Evolutionary conservation across 2,329 filamentous ascomycete species (phyloP), one percentile per base, ranked within the genome.

Genomic region (Chaetomium sp.): DNA sequence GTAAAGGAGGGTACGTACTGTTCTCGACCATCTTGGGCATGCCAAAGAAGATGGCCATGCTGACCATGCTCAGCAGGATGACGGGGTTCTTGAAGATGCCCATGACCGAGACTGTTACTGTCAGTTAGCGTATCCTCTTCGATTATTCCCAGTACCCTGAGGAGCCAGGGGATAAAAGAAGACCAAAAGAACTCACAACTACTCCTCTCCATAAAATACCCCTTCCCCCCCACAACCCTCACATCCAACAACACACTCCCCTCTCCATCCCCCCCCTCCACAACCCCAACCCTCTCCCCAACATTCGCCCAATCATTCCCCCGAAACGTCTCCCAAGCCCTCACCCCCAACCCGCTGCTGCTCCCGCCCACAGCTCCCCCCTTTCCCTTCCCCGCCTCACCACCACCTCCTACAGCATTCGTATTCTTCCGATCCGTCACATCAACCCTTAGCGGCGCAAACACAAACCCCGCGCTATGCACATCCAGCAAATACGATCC

Each of bases 11-110:
- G 37, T 40, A 81, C 89, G 60, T 82, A 96, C 91, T 96, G 69
- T 94, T 96, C 51, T 97, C 91, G 76, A 97, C 85, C 54, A 99
- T 72, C 72, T 96, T 94, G 11, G 94, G 94, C 88, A 97, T 89
- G 62, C 91, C 91, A 65, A 97, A 80, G 60, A 96, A 91, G 62
- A 96, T 76, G 5, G 76, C 85, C 76, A 96, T 83, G 59, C 86
- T 90, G 41, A 94, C 84, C 37, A 95, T 73, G 4, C 87, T 91
- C 76, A 99, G 87, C 58, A 99, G 79, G 61, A 97, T 96, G 91
- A 97, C 97, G 3, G 94, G 94, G 69, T 89, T 96, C 77, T 94
- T 94, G 65, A 96, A 77, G 54, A 96, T 85, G 56, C 81, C 82
- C 55, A 96, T 67, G n/a, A 91, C 79, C 14, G 86, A 89, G 74